Conservation (phyloP, 2,329 filamentous ascomycete species). For the Fusarium pilosicola region DNA sequence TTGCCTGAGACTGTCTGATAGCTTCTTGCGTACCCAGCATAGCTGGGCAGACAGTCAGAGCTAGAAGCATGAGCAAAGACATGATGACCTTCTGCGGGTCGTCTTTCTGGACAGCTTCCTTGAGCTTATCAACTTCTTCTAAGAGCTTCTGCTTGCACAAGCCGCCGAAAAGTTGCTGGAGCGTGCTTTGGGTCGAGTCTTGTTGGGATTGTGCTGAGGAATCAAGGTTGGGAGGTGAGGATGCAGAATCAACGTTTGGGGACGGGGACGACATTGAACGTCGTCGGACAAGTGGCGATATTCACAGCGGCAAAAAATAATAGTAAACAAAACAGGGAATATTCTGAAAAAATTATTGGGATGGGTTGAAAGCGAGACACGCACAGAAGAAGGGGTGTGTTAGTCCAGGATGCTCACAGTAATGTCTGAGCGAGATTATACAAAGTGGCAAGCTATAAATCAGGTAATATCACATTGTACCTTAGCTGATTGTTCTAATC, state of each 20-base stretch:
- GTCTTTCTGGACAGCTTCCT: constrained; percentile 39
- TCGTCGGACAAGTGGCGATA: constrained; percentile 19
- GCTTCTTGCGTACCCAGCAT: constrained; percentile 59
- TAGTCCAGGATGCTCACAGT: constrained; percentile 20
- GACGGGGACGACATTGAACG: constrained; percentile 39
- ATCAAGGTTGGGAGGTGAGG: constrained; percentile 11
- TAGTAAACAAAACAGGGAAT: constrained; percentile 24
- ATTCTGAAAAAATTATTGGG: constrained; percentile 7
- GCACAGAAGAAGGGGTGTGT: constrained; percentile 15
- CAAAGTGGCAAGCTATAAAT: constrained; percentile 29
- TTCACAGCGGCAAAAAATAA: constrained; percentile 22
- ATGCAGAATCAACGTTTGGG: constrained; percentile 21
- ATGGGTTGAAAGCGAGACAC: constrained; percentile 28
- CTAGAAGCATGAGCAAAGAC: constrained; percentile 45
- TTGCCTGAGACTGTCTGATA: constrained; percentile 58
- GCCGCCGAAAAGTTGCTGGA: constrained; percentile 38
- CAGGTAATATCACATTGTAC: not conserved
- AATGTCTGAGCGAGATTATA: constrained; percentile 21
- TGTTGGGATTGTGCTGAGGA: constrained; percentile 19
- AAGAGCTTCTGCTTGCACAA: constrained; percentile 41
- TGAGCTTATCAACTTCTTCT: constrained; percentile 43
- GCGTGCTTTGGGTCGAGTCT: constrained; percentile 28
- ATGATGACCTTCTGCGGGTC: constrained; percentile 44
- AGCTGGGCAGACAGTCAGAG: constrained; percentile 47
- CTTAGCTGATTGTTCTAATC: not conserved